Conservation (phyloP, 352 stramenopile species). For the Aphanomyces stellatus region DNA sequence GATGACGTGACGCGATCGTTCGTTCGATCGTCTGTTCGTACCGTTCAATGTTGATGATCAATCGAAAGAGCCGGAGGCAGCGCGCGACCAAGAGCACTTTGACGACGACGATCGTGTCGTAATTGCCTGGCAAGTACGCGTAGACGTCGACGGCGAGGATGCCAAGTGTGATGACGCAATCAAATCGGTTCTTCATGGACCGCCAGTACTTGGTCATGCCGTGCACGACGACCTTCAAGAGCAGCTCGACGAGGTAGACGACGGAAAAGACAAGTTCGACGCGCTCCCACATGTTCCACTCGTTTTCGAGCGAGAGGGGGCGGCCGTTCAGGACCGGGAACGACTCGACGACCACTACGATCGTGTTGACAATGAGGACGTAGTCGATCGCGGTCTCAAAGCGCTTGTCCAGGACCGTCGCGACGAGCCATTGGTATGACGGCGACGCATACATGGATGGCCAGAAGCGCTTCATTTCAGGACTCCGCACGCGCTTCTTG, state of each 20-base stretch:
- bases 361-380: constrained; percentile 24
- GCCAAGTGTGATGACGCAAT: constrained; percentile 64
- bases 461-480: constrained; percentile 7
- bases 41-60: constrained; percentile 20
- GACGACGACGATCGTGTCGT: constrained; percentile 38
- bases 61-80: constrained; percentile 31
- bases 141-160: constrained; percentile 47
- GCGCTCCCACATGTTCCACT: constrained; percentile 18
- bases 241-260: constrained; percentile 71
- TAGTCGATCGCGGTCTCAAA: constrained; percentile 24
- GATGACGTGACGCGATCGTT: not conserved
- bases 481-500: not conserved
- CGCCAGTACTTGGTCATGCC: constrained; percentile 47
- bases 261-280: constrained; percentile 36
- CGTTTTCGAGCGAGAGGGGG: not conserved
- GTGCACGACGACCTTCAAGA: constrained; percentile 65
- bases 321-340: constrained; percentile 13
- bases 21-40: no score
- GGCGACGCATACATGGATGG: not conserved
- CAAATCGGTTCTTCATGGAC: constrained; percentile 75
- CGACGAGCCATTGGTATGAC: not conserved
- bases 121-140: constrained; percentile 32
- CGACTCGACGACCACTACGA: constrained; percentile 21
- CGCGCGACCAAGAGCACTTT: constrained; percentile 44
- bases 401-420: constrained; percentile 6